Conservation (phyloP, 2,329 filamentous ascomycete species). For the Ophiostoma himal-ulmi region DNA sequence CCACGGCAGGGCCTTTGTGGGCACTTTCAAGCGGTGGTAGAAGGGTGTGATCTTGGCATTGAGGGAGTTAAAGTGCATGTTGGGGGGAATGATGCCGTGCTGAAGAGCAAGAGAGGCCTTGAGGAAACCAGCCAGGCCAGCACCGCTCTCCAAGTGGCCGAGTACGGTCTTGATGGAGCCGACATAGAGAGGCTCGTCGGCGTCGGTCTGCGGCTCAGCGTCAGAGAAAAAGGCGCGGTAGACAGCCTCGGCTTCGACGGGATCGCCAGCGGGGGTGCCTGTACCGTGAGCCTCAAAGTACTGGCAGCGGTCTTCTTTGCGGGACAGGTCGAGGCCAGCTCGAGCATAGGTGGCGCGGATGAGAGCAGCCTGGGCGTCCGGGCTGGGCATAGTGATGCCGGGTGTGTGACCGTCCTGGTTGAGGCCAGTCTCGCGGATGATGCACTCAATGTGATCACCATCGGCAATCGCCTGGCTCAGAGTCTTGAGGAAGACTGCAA, state of each 20-base stretch:
- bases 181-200: slow-evolving; percentile 31
- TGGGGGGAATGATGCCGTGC: slow-evolving; percentile 38
- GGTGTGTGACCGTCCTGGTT: slow-evolving; percentile 47
- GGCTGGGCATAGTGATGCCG: slow-evolving; percentile 52
- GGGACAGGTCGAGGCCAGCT: slow-evolving; percentile 37
- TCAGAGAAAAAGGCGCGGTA: slow-evolving; percentile 37
- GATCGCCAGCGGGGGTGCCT: slow-evolving; percentile 29
- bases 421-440: slow-evolving; percentile 44
- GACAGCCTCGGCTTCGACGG: slow-evolving; percentile 42
- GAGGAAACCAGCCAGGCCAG: slow-evolving; percentile 45
- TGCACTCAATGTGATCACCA: slow-evolving; percentile 41
- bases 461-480: slow-evolving; percentile 46
- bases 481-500: slow-evolving; percentile 47
- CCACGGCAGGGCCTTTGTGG: slow-evolving; percentile 34
- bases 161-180: slow-evolving; percentile 42
- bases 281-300: slow-evolving; percentile 46
- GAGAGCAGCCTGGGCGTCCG: slow-evolving; percentile 39
- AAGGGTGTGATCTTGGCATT: slow-evolving; percentile 39
- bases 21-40: slow-evolving; percentile 34
- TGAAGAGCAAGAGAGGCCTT: slow-evolving; percentile 41
- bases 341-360: slow-evolving; percentile 42
- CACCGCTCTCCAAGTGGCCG: slow-evolving; percentile 47
- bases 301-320: slow-evolving; percentile 37
- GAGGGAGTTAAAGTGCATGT: slow-evolving; percentile 39
- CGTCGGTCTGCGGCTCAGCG: not conserved